phyloP scores from a whole-genome alignment of 139 green algal genomes.

The Picochlorum sp. region DNA sequence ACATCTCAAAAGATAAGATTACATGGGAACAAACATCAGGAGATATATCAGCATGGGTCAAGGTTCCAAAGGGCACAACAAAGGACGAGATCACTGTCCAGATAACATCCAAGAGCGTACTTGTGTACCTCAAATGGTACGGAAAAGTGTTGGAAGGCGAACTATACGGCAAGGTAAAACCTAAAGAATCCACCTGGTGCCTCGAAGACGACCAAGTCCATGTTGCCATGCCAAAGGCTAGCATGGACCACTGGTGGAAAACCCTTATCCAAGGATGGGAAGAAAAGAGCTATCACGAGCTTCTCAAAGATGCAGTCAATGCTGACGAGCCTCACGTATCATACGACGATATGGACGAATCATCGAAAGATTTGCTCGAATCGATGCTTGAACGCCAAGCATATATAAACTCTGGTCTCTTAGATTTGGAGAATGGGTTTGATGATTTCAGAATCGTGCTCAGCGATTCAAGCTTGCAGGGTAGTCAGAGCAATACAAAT shows the following conservation, averaged over 20 bases:
- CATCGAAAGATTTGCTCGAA: slow-evolving; percentile 36
- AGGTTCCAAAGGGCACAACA: slow-evolving; percentile 18
- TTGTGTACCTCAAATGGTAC: slow-evolving; percentile 4
- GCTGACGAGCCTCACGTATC: slow-evolving; percentile 36
- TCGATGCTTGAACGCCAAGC: slow-evolving; percentile 48
- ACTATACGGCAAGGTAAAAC: slow-evolving; percentile 28
- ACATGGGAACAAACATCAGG: slow-evolving; percentile 19
- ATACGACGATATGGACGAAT: slow-evolving; percentile 19
- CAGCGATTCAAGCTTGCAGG: slow-evolving; percentile 42
- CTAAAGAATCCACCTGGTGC: slow-evolving; percentile 42
- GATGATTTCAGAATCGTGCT: slow-evolving; percentile 73
- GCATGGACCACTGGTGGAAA: slow-evolving; percentile 47
- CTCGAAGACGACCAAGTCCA: slow-evolving; percentile 44
- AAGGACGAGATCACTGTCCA: slow-evolving; percentile 6
- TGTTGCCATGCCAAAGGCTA: slow-evolving; percentile 55
- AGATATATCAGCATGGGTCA: slow-evolving; percentile 10
- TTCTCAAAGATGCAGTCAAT: slow-evolving; percentile 58
- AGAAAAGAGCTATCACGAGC: slow-evolving; percentile 53
- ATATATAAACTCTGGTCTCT: slow-evolving; percentile 19
- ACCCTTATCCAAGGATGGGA: slow-evolving; percentile 52
- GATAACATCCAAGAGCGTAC: neutral
- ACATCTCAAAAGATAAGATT: neutral
- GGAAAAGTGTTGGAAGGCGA: slow-evolving; percentile 2
- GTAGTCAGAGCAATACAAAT: neutral
- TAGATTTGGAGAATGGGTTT: slow-evolving; percentile 47